Evolutionary conservation across 345 rosid genomes (phyloP), one percentile per base, ranked within the genome.

Genomic region (Clarkia xantiana): DNA sequence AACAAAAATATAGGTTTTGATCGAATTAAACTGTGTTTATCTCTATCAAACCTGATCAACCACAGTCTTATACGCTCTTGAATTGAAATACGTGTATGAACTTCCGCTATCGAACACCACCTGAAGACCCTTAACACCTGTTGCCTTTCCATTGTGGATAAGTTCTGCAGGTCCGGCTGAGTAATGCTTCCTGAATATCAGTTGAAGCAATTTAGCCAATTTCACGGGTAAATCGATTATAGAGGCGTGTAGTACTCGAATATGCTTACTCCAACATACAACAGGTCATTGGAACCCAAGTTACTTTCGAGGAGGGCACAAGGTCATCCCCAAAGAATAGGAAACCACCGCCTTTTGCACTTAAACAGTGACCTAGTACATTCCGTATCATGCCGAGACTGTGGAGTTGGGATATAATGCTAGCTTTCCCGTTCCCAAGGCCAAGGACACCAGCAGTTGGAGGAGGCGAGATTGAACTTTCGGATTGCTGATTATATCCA

Each of bases 51-150:
- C 94, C 79, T 79, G 66, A 76, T 71, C 58, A n/a, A 83, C 68
- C 17, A 57, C 19, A 4, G 62, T 49, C 59, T 67, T 36, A 56
- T 91, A 91, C 40, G 78, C 76, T 44, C 51, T 60, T 10, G 66
- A 64, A 54, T 46, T 70, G 60, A 86, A 79, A 76, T 91, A 91
- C 43, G 86, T 70, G 68, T 86, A 91, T 2, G 98, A 83, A 74
- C 93, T 81, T 47, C 98, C 98, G 40, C 96, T 91, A 67, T 90
- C 97, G 53, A 86, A 83, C 46, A 81, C 45, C 19, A 81, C 40
- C 51, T 69, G 40, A 15, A 76, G 81, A 50, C 67, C 81, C 57
- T 66, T 77, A 2, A 75, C 51, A 54, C 85, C 89, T 1, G 78
- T 71, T 45, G 73, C 47, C 76, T 75, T 83, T 23, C 77, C 74